Conservation (phyloP, 345 rosid genomes). For the Eucalyptus fibrosa region DNA sequence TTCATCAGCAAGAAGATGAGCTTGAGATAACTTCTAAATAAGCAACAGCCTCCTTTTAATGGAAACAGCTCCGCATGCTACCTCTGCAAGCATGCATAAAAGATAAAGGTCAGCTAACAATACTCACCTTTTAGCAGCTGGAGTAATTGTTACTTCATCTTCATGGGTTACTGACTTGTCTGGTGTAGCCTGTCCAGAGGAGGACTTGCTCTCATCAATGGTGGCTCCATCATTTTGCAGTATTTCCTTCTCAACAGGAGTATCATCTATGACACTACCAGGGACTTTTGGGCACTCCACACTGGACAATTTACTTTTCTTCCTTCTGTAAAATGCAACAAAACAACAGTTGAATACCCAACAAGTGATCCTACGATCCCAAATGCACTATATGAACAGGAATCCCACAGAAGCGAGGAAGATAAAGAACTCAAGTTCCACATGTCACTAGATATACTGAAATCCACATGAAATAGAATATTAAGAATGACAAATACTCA, state of each 20-base stretch:
- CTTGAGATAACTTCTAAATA: not conserved
- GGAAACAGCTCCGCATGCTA: not conserved
- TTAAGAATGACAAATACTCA: not conserved
- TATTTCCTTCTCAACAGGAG: slow-evolving; percentile 7
- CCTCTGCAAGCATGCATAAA: not conserved
- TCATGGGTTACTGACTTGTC: slow-evolving; percentile 4
- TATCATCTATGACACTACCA: slow-evolving; percentile 4
- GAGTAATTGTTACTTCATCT: slow-evolving; percentile 5
- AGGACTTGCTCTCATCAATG: not conserved
- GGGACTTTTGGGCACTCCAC: slow-evolving; percentile 8
- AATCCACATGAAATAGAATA: not conserved
- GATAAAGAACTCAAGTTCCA: not conserved
- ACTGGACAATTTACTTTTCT: slow-evolving; percentile 39
- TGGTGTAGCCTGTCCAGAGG: not conserved
- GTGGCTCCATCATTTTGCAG: not conserved
- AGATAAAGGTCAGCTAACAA: not conserved
- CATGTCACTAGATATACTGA: not conserved
- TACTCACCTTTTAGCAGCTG: not conserved
- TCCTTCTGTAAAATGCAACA: slow-evolving; percentile 32
- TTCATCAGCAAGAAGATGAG: not conserved
- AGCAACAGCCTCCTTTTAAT: not conserved
- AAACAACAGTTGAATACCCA: not conserved
- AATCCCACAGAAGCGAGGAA: not conserved
- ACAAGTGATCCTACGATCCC: not conserved
- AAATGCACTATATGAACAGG: not conserved